Evolutionary conservation across 371 early-diverging fungal genomes (phyloP).

Genomic region (Smittium mucronatum): DNA sequence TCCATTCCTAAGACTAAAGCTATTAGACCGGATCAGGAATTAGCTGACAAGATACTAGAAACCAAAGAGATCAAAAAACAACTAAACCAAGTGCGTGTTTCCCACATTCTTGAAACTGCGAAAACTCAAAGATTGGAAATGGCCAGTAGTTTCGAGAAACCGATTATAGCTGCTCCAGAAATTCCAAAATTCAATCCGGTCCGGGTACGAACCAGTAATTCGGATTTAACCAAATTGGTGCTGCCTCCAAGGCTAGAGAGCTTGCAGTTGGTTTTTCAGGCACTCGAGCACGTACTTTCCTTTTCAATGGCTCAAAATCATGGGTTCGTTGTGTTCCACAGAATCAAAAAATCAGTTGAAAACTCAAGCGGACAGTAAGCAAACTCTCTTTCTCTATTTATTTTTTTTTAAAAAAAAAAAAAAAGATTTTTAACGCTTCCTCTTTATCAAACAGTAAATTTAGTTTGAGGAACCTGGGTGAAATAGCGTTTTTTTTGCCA

Average conservation of each 20-base stretch:
- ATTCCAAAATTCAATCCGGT: background rate
- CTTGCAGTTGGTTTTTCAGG: conserved; percentile 31
- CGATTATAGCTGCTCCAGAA: background rate
- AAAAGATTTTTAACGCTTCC: background rate
- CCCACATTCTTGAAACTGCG: background rate
- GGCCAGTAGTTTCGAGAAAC: background rate
- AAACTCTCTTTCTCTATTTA: background rate
- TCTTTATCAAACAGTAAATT: conserved; percentile 16
- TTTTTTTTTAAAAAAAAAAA: too few relatives aligned
- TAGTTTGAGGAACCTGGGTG: conserved; percentile 31
- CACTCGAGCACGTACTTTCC: conserved; percentile 29
- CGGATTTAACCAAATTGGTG: background rate
- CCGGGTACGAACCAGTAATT: background rate
- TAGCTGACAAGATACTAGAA: background rate
- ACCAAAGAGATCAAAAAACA: background rate
- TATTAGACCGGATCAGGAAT: background rate
- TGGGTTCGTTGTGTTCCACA: conserved; percentile 22
- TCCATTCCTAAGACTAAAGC: background rate
- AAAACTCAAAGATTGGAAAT: background rate
- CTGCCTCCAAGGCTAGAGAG: conserved; percentile 20
- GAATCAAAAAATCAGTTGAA: conserved; percentile 30
- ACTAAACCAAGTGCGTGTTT: background rate
- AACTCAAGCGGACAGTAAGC: conserved; percentile 20
- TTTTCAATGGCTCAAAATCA: conserved; percentile 15
- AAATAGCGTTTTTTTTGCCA: conserved; percentile 30